Percentiles rank a stretch among this genome's conserved stretches.
Conservation (phyloP, 2,329 filamentous ascomycete species). For the Gnomoniopsis sp. region DNA sequence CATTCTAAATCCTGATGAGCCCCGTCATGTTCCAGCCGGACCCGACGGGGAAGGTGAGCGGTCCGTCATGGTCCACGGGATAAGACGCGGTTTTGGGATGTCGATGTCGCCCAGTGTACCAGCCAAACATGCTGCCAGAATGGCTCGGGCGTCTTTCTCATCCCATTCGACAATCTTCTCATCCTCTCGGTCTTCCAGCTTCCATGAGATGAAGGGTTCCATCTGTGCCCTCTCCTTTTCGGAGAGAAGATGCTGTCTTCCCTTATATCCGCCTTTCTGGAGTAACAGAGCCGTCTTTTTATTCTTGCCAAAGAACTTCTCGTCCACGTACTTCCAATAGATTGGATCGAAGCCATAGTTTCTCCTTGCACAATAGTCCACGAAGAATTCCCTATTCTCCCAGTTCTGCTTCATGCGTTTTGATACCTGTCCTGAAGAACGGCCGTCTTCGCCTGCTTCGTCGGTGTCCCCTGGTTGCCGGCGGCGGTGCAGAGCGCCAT, state of each 20-base stretch:
- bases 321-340: conserved; percentile 8
- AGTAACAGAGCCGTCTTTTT: neutral
- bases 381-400: neutral
- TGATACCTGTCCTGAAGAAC: neutral
- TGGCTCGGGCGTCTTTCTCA: neutral
- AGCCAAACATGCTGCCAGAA: neutral
- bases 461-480: neutral
- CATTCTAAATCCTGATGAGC: too few relatives aligned
- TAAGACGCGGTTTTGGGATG: neutral
- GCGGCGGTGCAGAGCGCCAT: too few relatives aligned
- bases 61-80: neutral
- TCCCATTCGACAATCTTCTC: conserved; percentile 4
- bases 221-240: conserved; percentile 6
- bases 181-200: neutral
- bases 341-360: neutral
- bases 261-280: neutral
- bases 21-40: too few relatives aligned
- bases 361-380: conserved; percentile 1
- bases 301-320: conserved; percentile 2
- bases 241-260: neutral
- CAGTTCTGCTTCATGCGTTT: conserved; percentile 1
- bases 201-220: conserved; percentile 2
- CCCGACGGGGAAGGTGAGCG: neutral
- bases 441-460: neutral
- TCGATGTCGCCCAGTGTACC: neutral